Evolutionary conservation across 306 rosid species (phyloP), one percentile per base, ranked within the genome.

Genomic region (Hippophae gyantsensis): DNA sequence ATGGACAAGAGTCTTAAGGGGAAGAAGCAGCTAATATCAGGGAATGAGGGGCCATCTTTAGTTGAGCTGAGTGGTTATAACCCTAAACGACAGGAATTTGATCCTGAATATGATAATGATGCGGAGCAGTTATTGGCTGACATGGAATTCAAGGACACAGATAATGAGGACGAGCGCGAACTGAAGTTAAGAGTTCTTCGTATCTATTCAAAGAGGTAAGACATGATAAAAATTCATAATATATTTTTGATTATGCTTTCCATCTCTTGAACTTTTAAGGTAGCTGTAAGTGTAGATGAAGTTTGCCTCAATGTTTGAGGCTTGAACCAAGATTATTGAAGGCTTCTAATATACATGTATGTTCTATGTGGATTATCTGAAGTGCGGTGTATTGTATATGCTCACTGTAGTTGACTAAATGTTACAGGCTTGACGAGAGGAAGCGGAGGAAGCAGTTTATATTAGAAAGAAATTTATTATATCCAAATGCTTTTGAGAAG

Each of bases 131-230:
- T 92, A 52, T 74, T 92, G 7, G 96, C 97, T 41, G 95, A 92
- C 75, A 92, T 92, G 99, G 99, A 92, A 69, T 92, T 92, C 65
- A 92, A 88, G 86, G 94, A 92, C 40, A 63, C 79, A 42, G 99
- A 92, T 66, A 70, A 64, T 13, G 96, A 82, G 54, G 99, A 92
- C 0, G 99, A 92, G 72, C 87, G 85, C 54, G 97, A 92, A 59
- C 75, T 92, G 68, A 88, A 92, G 72, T 62, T 88, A 59, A 83
- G 90, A 55, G 85, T 92, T 55, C 60, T 92, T 70, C 90, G 79
- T 40, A 78, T 85, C 57, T 92, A 85, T 83, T 64, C 77, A 13
- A 92, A 86, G 79, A 85, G 96, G 99, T 88, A 66, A 54, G 42
- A 9, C 5, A 44, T 62, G 43, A 18, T 52, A 64, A 25, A 43